Conservation (phyloP, 768 basidiomycete genomes). For the Boletales sp. region DNA sequence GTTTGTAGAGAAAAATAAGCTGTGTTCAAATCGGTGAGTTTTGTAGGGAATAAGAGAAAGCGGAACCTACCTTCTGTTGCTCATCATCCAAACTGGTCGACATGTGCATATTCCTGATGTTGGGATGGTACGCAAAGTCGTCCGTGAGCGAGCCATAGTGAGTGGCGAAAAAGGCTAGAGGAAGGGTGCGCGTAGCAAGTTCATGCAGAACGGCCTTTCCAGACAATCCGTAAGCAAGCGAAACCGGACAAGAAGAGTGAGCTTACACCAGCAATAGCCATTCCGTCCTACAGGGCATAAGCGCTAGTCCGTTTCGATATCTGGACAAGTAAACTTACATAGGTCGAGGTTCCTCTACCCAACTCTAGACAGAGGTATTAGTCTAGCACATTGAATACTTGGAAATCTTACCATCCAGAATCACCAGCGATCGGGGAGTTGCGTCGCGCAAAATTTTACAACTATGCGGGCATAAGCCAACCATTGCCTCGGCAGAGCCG, state of each 20-base stretch:
- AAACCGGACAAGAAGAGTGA: not conserved
- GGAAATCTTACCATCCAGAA: conserved; percentile 73
- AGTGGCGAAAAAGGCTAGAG: conserved; percentile 94
- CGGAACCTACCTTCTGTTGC: conserved; percentile 66
- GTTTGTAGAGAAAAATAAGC: conserved; percentile 94
- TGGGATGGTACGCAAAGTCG: conserved; percentile 89
- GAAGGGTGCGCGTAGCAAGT: conserved; percentile 87
- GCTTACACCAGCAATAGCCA: conserved; percentile 90
- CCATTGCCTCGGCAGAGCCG: not conserved
- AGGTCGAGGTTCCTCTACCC: conserved; percentile 94
- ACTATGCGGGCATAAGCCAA: conserved; percentile 36
- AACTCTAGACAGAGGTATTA: conserved; percentile 56
- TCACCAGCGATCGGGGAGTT: conserved; percentile 90
- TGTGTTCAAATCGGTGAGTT: conserved; percentile 25
- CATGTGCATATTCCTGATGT: conserved; percentile 96
- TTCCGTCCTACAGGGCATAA: conserved; percentile 69
- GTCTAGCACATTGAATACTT: not conserved
- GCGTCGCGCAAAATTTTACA: conserved; percentile 93
- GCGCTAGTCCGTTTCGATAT: conserved; percentile 10
- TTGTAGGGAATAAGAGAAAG: not conserved
- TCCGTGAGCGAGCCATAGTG: conserved; percentile 96
- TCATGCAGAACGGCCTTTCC: conserved; percentile 86
- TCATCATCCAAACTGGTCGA: conserved; percentile 90
- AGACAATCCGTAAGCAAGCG: conserved; percentile 5
- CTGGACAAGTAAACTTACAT: conserved; percentile 43